Evolutionary conservation across 768 basidiomycete species (phyloP), one percentile per base, ranked within the genome.

Genomic region (Royoungia palumana): DNA sequence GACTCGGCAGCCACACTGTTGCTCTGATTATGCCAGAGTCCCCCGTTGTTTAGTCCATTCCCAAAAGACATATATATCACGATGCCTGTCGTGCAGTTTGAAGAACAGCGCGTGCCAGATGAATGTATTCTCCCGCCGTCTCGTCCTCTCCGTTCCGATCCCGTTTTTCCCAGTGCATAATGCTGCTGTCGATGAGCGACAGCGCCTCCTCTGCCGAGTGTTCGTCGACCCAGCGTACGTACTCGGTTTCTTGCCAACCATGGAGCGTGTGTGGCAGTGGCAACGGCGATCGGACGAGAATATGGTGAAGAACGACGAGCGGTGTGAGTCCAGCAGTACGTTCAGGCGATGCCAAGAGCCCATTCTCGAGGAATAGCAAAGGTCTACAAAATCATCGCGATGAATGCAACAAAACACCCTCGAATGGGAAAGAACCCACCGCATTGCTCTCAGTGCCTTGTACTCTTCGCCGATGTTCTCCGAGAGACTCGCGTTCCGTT

Each of bases 201-300:
- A 82, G 81, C 8, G 87, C 80, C 63, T 97, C 95, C 50, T 76
- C 78, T 51, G 85, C 82, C 2, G 82, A 74, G 61, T 97, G 96
- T 63, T 96, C 94, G 50, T 91, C 87, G 12, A 98, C 77, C 94
- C 94, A 99, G 37, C 90, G 81, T 41, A 96, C 89, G 66, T 99
- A 99, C 72, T 98, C 96, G 4, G 87, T 79, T 63, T 97, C 93
- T 49, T 89, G 87, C 95, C 96, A 98, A 0, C 88, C 87, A 61
- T 97, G 93, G 47, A 93, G 67, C 41, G 80, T 77, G 64, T 99
- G 92, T 10, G 96, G 95, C 34, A 98, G 75, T 6, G 87, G 80
- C 46, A 91, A 75, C 1, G 89, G 85, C 2, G 91, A 91, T 10
- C 91, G 84, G 21, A 98, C 94, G 28, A 96, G 76, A 58, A 96